phyloP scores from a whole-genome alignment of 148 eudicot species.

The Rhododendron vialii region DNA sequence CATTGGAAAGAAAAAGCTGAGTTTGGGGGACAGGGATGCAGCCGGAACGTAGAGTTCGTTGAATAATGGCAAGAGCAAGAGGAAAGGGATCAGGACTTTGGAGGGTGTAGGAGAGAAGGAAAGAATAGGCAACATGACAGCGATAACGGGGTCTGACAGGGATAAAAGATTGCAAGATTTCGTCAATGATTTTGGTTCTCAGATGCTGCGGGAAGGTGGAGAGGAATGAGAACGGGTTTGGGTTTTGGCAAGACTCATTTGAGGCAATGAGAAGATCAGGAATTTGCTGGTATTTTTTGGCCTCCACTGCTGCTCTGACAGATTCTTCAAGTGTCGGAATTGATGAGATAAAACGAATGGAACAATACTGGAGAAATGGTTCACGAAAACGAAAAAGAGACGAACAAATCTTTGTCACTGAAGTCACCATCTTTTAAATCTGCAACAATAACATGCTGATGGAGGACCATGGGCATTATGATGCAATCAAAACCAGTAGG shows the following conservation, averaged over 20 bases:
- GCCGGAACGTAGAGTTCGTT: slow-evolving; percentile 71
- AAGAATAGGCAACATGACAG: slow-evolving; percentile 47
- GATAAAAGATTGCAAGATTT: slow-evolving; percentile 63
- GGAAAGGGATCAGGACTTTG: slow-evolving; percentile 62
- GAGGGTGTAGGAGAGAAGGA: slow-evolving; percentile 57
- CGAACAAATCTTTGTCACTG: slow-evolving; percentile 1
- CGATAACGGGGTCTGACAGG: slow-evolving; percentile 50
- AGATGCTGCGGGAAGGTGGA: slow-evolving; percentile 26
- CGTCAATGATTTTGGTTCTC: slow-evolving; percentile 50
- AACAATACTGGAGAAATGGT: slow-evolving; percentile 16
- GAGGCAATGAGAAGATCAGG: slow-evolving; percentile 42
- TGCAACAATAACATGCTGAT: background rate
- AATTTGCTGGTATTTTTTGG: slow-evolving; percentile 49
- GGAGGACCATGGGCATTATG: background rate
- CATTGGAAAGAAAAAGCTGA: slow-evolving; percentile 51
- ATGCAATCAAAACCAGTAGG: background rate
- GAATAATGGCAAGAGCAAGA: slow-evolving; percentile 56
- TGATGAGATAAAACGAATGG: slow-evolving; percentile 19
- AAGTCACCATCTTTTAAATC: slow-evolving; percentile 4
- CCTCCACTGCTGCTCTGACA: slow-evolving; percentile 41
- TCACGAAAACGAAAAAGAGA: background rate
- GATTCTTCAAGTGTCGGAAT: slow-evolving; percentile 37
- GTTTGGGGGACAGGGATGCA: slow-evolving; percentile 69
- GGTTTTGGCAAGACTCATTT: slow-evolving; percentile 27
- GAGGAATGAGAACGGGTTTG: slow-evolving; percentile 72